phyloP scores from a whole-genome alignment of 805 yeast genomes.

The Ogataea henricii region DNA sequence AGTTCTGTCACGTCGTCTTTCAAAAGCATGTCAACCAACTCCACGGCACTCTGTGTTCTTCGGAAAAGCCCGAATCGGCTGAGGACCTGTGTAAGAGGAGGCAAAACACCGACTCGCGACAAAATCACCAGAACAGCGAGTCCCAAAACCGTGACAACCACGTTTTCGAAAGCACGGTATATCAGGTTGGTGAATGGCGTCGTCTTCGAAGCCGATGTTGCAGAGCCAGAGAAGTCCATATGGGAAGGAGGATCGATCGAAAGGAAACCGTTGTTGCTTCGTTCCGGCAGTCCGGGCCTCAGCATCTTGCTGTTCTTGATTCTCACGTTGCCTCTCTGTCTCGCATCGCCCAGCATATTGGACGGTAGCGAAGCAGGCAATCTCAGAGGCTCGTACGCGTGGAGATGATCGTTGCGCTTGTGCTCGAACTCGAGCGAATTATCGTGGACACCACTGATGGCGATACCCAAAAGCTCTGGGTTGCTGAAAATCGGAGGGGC shows the following conservation, averaged over 20 bases:
- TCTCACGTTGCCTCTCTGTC: slow-evolving; percentile 11
- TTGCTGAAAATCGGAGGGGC: slow-evolving; percentile 38
- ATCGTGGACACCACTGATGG: slow-evolving; percentile 55
- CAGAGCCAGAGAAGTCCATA: slow-evolving; percentile 10
- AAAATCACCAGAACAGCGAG: slow-evolving; percentile 39
- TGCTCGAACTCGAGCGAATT: slow-evolving; percentile 20
- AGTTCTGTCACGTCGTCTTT: slow-evolving; percentile 30
- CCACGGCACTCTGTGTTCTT: slow-evolving; percentile 37
- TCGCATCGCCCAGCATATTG: slow-evolving; percentile 16
- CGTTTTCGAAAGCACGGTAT: slow-evolving; percentile 46
- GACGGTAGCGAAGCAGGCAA: slow-evolving; percentile 31
- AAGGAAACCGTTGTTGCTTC: slow-evolving; percentile 12
- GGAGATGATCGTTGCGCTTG: slow-evolving; percentile 12
- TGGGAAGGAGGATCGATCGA: slow-evolving; percentile 25
- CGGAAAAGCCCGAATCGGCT: slow-evolving; percentile 35
- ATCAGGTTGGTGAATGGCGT: slow-evolving; percentile 27
- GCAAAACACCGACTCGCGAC: slow-evolving; percentile 40
- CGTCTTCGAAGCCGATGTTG: slow-evolving; percentile 20
- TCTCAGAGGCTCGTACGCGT: slow-evolving; percentile 24
- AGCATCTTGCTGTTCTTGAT: slow-evolving; percentile 2
- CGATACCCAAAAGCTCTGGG: slow-evolving; percentile 41
- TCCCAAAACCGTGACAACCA: slow-evolving; percentile 45
- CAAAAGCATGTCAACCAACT: slow-evolving; percentile 34
- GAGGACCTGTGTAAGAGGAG: slow-evolving; percentile 36
- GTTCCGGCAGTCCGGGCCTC: slow-evolving; percentile 16